phyloP scores from a whole-genome alignment of 495 filamentous ascomycete genomes.

The Aspergillus cavernicola region DNA sequence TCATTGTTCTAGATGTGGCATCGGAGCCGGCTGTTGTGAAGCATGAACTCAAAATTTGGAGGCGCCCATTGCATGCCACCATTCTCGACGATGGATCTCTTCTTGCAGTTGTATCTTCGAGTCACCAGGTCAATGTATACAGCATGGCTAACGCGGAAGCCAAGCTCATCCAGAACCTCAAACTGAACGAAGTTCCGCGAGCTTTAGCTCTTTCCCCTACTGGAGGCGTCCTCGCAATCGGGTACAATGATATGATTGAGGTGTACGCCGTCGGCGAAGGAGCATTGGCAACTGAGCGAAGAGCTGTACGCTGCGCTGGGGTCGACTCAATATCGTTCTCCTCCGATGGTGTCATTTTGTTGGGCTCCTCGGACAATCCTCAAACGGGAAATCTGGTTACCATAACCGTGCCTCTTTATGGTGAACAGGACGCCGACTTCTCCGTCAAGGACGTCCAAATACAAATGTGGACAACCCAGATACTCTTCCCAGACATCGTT shows the following conservation, averaged over 20 bases:
- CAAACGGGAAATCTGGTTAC: constrained; percentile 67
- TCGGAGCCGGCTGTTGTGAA: constrained; percentile 55
- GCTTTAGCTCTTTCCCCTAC: constrained; percentile 77
- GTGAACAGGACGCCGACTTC: constrained; percentile 39
- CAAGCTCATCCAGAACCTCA: constrained; percentile 63
- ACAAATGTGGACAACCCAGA: constrained; percentile 84
- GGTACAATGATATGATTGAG: constrained; percentile 82
- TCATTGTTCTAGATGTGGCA: constrained; percentile 70
- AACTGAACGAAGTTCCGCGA: constrained; percentile 70
- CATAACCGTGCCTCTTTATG: constrained; percentile 76
- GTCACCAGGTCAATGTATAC: constrained; percentile 81
- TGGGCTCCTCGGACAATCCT: constrained; percentile 69
- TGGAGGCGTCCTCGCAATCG: constrained; percentile 78
- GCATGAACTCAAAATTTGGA: constrained; percentile 74
- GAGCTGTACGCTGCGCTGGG: constrained; percentile 76
- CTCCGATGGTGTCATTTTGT: constrained; percentile 75
- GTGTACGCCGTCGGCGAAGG: constrained; percentile 69
- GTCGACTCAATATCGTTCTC: constrained; percentile 81
- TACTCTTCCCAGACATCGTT: constrained; percentile 76
- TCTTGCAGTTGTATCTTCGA: constrained; percentile 75
- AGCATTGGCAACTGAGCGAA: constrained; percentile 61
- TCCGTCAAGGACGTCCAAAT: constrained; percentile 63
- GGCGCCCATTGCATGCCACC: constrained; percentile 72
- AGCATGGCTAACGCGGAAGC: constrained; percentile 58
- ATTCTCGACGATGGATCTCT: constrained; percentile 74